phyloP scores from a whole-genome alignment of 2,329 filamentous ascomycete species.

The Helotiales sp. region DNA sequence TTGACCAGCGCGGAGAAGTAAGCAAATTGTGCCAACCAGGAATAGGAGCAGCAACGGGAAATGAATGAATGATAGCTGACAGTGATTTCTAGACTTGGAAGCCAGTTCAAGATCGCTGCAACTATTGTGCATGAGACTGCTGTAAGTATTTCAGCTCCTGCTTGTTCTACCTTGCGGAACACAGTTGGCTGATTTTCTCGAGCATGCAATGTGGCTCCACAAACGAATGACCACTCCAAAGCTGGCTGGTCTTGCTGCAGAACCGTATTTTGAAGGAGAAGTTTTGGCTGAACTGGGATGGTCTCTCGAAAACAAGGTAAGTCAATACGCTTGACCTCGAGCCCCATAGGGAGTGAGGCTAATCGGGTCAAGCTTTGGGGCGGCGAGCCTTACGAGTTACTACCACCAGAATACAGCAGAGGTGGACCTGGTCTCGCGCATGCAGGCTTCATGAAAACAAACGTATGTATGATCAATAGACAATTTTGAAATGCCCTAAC shows the following conservation, averaged over 20 bases:
- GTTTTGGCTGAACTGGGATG: slow-evolving; percentile 15
- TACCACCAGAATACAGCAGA: neutral
- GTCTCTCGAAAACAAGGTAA: slow-evolving; percentile 13
- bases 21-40: neutral
- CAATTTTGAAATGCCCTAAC: no score
- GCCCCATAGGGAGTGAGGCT: no score
- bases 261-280: slow-evolving; percentile 21
- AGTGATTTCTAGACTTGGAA: neutral
- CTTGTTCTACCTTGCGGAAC: neutral
- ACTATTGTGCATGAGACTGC: slow-evolving; percentile 13
- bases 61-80: neutral
- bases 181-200: neutral
- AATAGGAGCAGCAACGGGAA: no score
- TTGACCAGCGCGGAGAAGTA: slow-evolving; percentile 13
- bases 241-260: neutral
- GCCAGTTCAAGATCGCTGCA: slow-evolving; percentile 14
- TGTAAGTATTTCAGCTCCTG: neutral
- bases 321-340: neutral
- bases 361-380: neutral
- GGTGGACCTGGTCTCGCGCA: slow-evolving; percentile 12
- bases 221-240: neutral
- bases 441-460: slow-evolving; percentile 5
- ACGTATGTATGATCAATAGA: neutral
- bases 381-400: slow-evolving; percentile 4
- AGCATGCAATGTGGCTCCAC: slow-evolving; percentile 12